Base-by-base conservation (phyloP, 257 asterid genomes). In the Nicotiana sylvestris region DNA sequence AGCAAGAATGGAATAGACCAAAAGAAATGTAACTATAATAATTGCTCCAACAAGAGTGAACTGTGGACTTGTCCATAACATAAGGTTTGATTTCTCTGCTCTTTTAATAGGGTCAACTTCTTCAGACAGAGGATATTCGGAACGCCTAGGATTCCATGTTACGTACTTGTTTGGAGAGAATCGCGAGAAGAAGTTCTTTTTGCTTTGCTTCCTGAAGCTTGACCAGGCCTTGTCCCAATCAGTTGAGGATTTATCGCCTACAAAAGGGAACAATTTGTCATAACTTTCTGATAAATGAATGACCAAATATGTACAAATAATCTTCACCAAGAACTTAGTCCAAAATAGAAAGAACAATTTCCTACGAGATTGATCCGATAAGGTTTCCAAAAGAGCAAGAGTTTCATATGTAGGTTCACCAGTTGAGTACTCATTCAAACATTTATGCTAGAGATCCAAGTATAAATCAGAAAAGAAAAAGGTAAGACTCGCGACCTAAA, bases 191-290 rank as follows among this genome's bases (percentile, higher is more conserved):
- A 94, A 12, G 0, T 88, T 87, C 89, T 92, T 94, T 85, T 89
- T 93, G 27, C 98, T 97, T 88, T 86, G 93, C 90, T 87, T 94
- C 87, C 77, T 92, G 95, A 93, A 94, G 88, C 87, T 94, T 61
- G 97, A 80, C 98, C 98, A 96, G 35, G 98, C 98, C 88, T 92
- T 94, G 87, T 94, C 98, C 98, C 99, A 96, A 76, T 96, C 98
- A 9, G 91, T 94, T 27, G 98, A 90, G 86, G 30, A 93, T 81
- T 90, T 87, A 78, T 91, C 96, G 72, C 92, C 99, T 90, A 57
- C 66, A 81, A 2, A 33, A 2, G 49, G 33, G 37, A 57, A 43
- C 18, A 78, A 29, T 4, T 78, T 27, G 8, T 12, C 43, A 57
- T 78, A 57, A n/a, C 18, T 65, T 57, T 57, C 64, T 57, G 29